A percentile compares a stretch with the other conserved stretches of the same genome.
Conservation (phyloP, 1,139 yeast genomes). For the Scheffersomyces quercinus region DNA sequence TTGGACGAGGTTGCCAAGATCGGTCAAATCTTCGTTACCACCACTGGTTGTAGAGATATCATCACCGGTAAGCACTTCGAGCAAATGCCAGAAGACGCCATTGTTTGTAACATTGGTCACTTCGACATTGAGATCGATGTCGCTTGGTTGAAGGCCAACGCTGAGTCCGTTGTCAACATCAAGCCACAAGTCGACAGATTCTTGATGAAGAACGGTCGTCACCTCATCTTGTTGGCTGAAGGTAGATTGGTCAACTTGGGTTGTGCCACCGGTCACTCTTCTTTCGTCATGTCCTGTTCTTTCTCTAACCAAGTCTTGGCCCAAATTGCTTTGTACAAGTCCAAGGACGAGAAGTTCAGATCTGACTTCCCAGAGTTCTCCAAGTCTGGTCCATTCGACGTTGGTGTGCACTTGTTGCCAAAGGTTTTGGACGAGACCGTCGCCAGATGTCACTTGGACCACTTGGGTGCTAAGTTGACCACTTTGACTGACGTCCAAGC, state of each 20-base stretch:
- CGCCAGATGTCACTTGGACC: slow-evolving; percentile 95
- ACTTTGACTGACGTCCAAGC: slow-evolving; percentile 79
- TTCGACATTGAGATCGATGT: slow-evolving; percentile 99
- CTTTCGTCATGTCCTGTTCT: slow-evolving; percentile 99
- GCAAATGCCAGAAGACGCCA: slow-evolving; percentile 98
- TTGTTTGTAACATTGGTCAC: slow-evolving; percentile 99
- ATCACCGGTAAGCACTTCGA: slow-evolving; percentile 87
- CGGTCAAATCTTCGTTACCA: slow-evolving; percentile 98
- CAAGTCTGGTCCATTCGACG: slow-evolving; percentile 85
- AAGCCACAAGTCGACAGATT: slow-evolving; percentile 99
- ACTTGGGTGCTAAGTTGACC: slow-evolving; percentile 90
- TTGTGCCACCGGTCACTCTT: slow-evolving; percentile 99
- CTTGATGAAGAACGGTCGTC: slow-evolving; percentile 88
- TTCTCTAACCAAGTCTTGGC: slow-evolving; percentile 99
- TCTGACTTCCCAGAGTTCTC: slow-evolving; percentile 83
- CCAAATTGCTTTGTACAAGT: slow-evolving; percentile 97
- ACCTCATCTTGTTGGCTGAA: slow-evolving; percentile 95
- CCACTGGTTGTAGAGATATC: slow-evolving; percentile 99
- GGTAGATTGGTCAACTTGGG: slow-evolving; percentile 99
- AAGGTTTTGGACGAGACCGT: slow-evolving; percentile 98
- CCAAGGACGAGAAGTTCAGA: slow-evolving; percentile 81
- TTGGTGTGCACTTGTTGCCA: slow-evolving; percentile 97
- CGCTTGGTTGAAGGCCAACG: slow-evolving; percentile 94
- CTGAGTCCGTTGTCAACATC: slow-evolving; percentile 89
- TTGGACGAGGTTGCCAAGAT: slow-evolving; percentile 90